Base-by-base conservation (phyloP, 495 filamentous ascomycete species). In the Aspergillus ellipticus region DNA sequence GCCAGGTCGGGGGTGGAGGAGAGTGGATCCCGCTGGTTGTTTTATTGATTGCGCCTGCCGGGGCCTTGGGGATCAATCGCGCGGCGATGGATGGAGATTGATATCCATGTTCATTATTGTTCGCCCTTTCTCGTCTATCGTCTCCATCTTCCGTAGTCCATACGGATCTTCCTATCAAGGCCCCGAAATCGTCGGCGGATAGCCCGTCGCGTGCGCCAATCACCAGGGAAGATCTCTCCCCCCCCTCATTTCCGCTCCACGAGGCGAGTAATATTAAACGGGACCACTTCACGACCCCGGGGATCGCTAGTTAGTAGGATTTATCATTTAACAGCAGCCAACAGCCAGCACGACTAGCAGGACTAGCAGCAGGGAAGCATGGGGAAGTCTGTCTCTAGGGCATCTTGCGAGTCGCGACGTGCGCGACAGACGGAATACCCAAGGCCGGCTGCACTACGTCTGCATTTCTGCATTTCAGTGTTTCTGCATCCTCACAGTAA, bases 171-270 rank as follows among this genome's bases (percentile, higher is more conserved):
- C 47, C 16, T 13, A n/a, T 29, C 46, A 9, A 49, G 47, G 21
- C 2, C n/a, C 24, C 15, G 24, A 31, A 49, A 31, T 13, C 35
- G n/a, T n/a, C 35, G 11, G 35, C 35, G 35, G 35, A 39, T 39
- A 39, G 35, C n/a, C 35, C 13, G 35, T 39, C n/a, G 11, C 35
- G 3, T 39, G 35, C 11, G 13, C 35, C 35, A 39, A 39, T 39
- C 35, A 39, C 11, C 35, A 13, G 35, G 35, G 35, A 4, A 13
- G 24, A 48, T 48, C 16, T 15, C 45, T 31, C 11, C 45, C 21
- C n/a, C 43, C 42, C 45, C 45, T 48, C 22, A 48, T 48, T 48
- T 48, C 45, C 45, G 24, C 24, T 48, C 22, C 45, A 48, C 45
- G 45, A 48, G 45, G 24, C 13, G 43, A 47, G 20, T 24, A 28